Base-by-base conservation (phyloP, 495 filamentous ascomycete genomes). In the Neurospora sp. region DNA sequence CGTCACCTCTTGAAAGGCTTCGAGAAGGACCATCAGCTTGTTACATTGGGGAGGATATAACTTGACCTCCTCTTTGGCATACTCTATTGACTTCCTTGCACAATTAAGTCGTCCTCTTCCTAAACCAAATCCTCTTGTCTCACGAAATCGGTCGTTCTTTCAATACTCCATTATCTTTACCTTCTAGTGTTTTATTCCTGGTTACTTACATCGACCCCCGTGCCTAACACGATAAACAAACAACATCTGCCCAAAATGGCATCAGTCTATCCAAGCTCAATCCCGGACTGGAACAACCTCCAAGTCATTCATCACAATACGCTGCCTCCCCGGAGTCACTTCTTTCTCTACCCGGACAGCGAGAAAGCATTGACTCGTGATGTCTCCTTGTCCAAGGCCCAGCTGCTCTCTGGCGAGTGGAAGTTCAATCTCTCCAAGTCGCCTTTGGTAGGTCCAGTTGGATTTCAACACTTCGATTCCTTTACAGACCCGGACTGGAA, bases 241-340 rank as follows among this genome's bases (percentile, higher is more conserved):
- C 23, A 62, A 62, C 23, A 31, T 5, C 54, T 62, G 20, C 23
- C 23, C 54, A 62, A 62, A 14, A 62, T 62, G 54, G 8, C 54
- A 4, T 62, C 14, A 9, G 9, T n/a, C 16, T 72, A 23, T 60
- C 79, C 79, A 5, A 69, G 46, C 16, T 72, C 76, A n/a, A 71
- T 75, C 7, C 87, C 88, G 0, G 88, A 90, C 75, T 91, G 88
- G 88, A 87, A 85, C 78, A 90, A 90, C 76, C 83, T 88, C 69
- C 76, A 84, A 37, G 83, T 92, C 70, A 84, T 92, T 75, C 89
- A 91, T 74, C 85, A 87, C 71, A 91, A 91, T 76, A 89, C 86
- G 5, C 81, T 92, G 6, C 85, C 86, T 71, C 85, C 90, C n/a
- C 87, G 90, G 20, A 84, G 87, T 18, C 86, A 90, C 74, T 90